Base-by-base conservation (phyloP, 306 rosid species). In the Malus fusca region DNA sequence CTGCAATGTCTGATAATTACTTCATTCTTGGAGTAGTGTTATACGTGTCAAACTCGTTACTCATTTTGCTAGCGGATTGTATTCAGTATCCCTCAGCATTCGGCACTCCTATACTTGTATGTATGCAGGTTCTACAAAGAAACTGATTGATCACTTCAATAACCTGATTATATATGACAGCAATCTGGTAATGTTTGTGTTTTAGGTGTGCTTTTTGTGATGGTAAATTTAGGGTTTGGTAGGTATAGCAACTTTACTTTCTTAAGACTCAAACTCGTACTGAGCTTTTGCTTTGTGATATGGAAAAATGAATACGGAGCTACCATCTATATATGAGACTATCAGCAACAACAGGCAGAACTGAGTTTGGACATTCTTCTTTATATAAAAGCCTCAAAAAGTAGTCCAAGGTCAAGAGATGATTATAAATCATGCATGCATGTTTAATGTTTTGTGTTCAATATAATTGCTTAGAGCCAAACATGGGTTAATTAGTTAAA, bases 251-350 rank as follows among this genome's bases (percentile, higher is more conserved):
- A 65, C 87, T 84, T 92, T 87, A 83, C 90, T 89, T 90, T 78
- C 72, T 74, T 43, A 28, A 80, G 85, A 91, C 86, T 77, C 88
- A 88, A 90, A 87, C 89, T 68, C 86, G 74, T 4, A 14, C 53
- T 15, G 15, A 48, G 80, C 79, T 84, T 80, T 84, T 87, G 22
- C 78, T 85, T 85, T 86, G 81, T n/a, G 64, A 81, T 68, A 62
- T 53, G 72, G 65, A 79, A 83, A 86, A 66, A 68, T 61, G 63
- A 22, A 35, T 5, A 33, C 37, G n/a, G 28, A 75, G 1, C 53
- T 4, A 14, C 14, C 53, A 48, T 48, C 6, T 17, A 4, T 48
- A 14, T 14, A 18, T 3, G 69, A 28, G 2, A 48, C 53, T 13
- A 14, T 46, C 17, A 48, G 67, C 10, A 72, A n/a, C n/a, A n/a